Base-by-base conservation (phyloP, 2,329 filamentous ascomycete genomes). In the Xylogone sp. region DNA sequence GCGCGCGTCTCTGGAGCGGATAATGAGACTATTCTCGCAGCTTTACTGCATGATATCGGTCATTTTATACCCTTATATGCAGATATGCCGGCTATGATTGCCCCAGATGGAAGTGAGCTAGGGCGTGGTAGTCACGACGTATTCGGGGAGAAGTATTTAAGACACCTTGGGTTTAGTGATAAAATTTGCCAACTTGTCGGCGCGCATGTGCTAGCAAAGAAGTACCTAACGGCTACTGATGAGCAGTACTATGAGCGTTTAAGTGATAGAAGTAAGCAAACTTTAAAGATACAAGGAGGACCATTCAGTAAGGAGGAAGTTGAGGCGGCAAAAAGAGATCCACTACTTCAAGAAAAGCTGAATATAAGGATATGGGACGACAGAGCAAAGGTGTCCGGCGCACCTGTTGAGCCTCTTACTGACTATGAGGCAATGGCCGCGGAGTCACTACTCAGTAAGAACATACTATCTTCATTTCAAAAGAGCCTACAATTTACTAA, bases 61-160 rank as follows among this genome's bases (percentile, higher is more conserved):
- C 47, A 44, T 20, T 53, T 53, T 43, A 49, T 53, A 13, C 48
- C 51, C 21, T 20, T 29, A 43, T 34, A 27, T 34, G 39, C 13
- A n/a, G 45, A 51, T 7, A 49, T 50, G 49, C 51, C 51, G 10
- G 22, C 42, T 19, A 53, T 53, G 51, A 50, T 53, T 43, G 48
- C 51, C 19, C 48, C 51, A 20, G 43, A 45, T 49, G 51, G 51
- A 18, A 46, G 29, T 8, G 39, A 44, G 16, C 20, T 53, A 3
- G 51, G 48, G 19, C 42, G 42, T 21, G 51, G 34, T n/a, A 53
- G 51, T 27, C 51, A 53, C 42, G 51, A 53, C 16, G 42, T 45
- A 18, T 42, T 49, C 19, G 46, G 46, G 6, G 46, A 49, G 46
- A 49, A 13, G 43, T 49, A 49, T 27, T 42, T 49, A 21, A 49